Evolutionary conservation across 1,284 basidiomycete species (phyloP), one percentile per base, ranked within the genome.

Genomic region (Trametes polyzona): DNA sequence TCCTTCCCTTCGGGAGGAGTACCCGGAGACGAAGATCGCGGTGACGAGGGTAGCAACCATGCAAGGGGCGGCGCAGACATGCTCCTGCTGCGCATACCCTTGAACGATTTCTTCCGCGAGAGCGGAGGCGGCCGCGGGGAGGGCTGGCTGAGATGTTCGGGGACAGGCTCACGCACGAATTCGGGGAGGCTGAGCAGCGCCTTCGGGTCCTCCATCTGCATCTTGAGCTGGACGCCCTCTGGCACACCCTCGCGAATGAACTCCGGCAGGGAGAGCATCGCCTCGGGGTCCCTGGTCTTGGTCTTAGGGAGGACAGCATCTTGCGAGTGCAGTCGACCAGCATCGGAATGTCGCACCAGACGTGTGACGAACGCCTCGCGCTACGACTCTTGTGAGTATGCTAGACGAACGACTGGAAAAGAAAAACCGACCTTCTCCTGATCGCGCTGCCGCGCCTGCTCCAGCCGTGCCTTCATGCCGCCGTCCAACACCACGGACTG

Each of bases 331-430:
- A 92, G 74, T 48, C 90, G 79, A 16, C 90, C 82, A 2, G 83
- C 80, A 55, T 78, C 76, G 0, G 90, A 88, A 68, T 92, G 89
- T 33, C 79, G 75, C 14, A 83, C 75, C 2, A 93, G 78, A 51
- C 86, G 83, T 56, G 87, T 84, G 2, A 92, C 85, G 66, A 92
- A 92, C 16, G 81, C 83, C 29, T 84, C 80, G 46, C 83, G 82
- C 88, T 92, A 62, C 32, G 24, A 40, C n/a, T 19, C 19, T 3
- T 30, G 17, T 50, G 29, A 47, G 39, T 1, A 44, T 19, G 16
- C 36, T 62, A 19, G 61, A 51, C 37, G 43, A 32, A 39, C 52
- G 11, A 51, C 21, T 50, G 55, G 27, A 16, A 9, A n/a, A 40
- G 17, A n/a, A 23, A 36, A 35, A 65, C 73, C 26, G 63, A 89